These are phyloP conservation scores for Podospora pseudocomata DNA, from an alignment of 495 filamentous ascomycete species.

Conservation along the genomic window DNA sequence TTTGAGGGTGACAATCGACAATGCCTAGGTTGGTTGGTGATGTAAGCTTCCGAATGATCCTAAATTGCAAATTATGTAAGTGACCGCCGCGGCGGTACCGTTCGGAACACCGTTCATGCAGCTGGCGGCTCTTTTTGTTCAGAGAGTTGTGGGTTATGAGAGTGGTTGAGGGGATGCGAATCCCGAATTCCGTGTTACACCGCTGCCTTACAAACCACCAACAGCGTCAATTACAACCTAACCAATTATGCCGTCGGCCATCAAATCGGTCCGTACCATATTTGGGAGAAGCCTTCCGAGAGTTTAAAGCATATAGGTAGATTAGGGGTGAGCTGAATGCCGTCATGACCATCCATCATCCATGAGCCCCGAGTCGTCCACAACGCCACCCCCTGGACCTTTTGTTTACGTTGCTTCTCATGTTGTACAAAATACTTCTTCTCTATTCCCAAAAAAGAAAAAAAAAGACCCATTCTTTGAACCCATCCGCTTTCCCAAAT, in stretches of 20 bases:
- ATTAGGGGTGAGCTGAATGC: neutral
- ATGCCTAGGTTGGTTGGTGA: neutral
- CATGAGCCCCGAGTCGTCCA: neutral
- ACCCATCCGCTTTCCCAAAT: neutral
- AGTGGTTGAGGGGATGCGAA: neutral
- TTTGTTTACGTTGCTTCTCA: neutral
- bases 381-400: neutral
- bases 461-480: neutral
- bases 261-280: neutral
- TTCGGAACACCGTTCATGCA: neutral
- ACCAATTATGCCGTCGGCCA: neutral
- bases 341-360: neutral
- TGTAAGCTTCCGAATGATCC: neutral
- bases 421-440: neutral
- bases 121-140: neutral
- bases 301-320: neutral
- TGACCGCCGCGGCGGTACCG: neutral
- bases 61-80: neutral
- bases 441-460: neutral
- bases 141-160: neutral
- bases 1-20: neutral
- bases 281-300: neutral
- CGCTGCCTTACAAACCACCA: neutral
- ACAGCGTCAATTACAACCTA: neutral
- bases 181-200: neutral